Evolutionary conservation across 1,284 basidiomycete genomes (phyloP).

Genomic region (Sporisorium iseilematis-ciliati): DNA sequence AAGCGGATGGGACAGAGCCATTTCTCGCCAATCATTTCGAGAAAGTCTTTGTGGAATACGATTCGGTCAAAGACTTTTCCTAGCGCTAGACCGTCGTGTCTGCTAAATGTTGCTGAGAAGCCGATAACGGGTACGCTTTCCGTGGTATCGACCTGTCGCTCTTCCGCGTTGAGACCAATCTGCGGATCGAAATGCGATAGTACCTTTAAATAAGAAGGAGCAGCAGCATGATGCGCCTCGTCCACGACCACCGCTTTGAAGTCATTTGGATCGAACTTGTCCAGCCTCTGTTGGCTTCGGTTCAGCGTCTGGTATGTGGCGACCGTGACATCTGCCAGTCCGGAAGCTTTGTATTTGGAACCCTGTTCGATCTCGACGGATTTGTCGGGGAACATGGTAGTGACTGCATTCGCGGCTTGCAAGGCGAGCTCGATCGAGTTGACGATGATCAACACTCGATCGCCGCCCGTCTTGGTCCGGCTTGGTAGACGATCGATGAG

Average conservation of each 20-base stretch:
- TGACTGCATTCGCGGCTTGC: slow-evolving; percentile 84
- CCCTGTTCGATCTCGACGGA: slow-evolving; percentile 94
- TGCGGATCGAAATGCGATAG: slow-evolving; percentile 79
- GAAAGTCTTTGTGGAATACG: slow-evolving; percentile 92
- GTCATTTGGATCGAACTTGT: slow-evolving; percentile 80
- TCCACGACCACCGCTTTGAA: slow-evolving; percentile 84
- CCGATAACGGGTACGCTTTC: slow-evolving; percentile 82
- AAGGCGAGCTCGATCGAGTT: slow-evolving; percentile 87
- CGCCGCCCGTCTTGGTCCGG: slow-evolving; percentile 10
- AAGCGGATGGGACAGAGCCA: slow-evolving; percentile 74
- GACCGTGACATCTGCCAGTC: slow-evolving; percentile 86
- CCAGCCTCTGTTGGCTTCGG: slow-evolving; percentile 75
- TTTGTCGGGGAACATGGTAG: slow-evolving; percentile 79
- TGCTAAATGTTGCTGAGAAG: slow-evolving; percentile 93
- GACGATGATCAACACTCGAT: slow-evolving; percentile 83
- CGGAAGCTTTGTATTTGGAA: slow-evolving; percentile 79
- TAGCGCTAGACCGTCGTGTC: slow-evolving; percentile 90
- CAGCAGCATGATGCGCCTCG: slow-evolving; percentile 89
- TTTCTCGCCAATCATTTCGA: slow-evolving; percentile 89
- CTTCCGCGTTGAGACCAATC: slow-evolving; percentile 39
- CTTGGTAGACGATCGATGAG: slow-evolving; percentile 55
- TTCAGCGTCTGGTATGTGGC: slow-evolving; percentile 92
- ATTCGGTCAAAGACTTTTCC: slow-evolving; percentile 89
- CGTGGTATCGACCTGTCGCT: neutral
- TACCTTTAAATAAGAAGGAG: slow-evolving; percentile 84